phyloP scores from a whole-genome alignment of 1,139 yeast species.

The Pneumocystis canis region DNA sequence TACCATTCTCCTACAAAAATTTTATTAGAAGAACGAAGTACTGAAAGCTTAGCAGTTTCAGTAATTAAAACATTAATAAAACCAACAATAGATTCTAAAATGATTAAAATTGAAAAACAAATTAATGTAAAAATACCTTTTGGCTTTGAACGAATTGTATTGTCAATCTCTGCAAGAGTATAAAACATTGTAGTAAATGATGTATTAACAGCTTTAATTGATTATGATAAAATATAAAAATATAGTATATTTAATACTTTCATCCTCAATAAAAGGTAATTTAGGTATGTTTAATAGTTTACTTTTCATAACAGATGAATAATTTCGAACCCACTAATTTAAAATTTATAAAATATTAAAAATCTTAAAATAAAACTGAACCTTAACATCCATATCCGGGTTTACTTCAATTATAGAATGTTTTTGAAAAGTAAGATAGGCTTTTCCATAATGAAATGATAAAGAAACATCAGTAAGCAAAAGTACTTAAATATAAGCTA shows the following conservation, averaged over 20 bases:
- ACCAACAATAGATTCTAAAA: not conserved
- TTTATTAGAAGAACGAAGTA: not conserved
- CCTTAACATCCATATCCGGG: not conserved
- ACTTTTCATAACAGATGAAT: not conserved
- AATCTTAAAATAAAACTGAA: not conserved
- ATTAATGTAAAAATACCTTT: not conserved
- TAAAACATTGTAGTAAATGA: not conserved
- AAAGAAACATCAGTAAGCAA: not conserved
- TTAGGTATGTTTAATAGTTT: not conserved
- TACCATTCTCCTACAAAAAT: not conserved
- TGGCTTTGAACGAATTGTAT: not conserved
- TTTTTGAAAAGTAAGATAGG: not conserved
- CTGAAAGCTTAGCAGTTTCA: not conserved
- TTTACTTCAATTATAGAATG: not conserved
- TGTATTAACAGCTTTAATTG: not conserved
- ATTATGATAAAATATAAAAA: not conserved
- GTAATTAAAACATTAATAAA: not conserved
- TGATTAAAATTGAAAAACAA: not conserved
- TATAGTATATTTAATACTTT: not conserved
- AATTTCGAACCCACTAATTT: not conserved
- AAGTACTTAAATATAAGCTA: not conserved
- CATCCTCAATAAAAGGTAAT: not conserved
- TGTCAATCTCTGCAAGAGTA: not conserved
- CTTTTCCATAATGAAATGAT: not conserved
- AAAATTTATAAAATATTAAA: not conserved